Conservation (phyloP, 768 basidiomycete species). For the Boletellus ananiceps region DNA sequence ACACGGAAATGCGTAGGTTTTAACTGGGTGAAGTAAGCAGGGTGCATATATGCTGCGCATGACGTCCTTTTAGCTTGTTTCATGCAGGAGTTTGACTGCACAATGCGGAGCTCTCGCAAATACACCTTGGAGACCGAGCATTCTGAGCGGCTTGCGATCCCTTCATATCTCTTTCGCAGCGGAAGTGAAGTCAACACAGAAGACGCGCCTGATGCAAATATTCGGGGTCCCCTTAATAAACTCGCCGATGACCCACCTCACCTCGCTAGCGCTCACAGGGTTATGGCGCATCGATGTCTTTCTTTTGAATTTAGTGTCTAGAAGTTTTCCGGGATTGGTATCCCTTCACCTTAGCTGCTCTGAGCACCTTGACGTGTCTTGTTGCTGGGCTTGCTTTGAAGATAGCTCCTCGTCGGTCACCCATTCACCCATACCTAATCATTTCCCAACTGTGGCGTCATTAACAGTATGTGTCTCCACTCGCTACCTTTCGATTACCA, state of each 20-base stretch:
- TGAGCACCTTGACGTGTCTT: conserved; percentile 51
- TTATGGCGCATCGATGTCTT: conserved; percentile 54
- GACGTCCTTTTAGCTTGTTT: neutral
- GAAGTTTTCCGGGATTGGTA: conserved; percentile 41
- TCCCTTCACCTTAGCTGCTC: conserved; percentile 55
- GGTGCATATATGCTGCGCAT: conserved; percentile 16
- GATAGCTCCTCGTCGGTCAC: conserved; percentile 49
- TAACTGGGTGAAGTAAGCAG: conserved; percentile 45
- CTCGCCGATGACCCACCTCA: conserved; percentile 34
- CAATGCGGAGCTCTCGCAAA: conserved; percentile 15
- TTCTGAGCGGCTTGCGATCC: conserved; percentile 33
- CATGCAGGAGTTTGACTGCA: conserved; percentile 19
- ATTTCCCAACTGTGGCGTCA: conserved; percentile 37
- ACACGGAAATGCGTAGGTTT: conserved; percentile 28
- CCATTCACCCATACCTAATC: conserved; percentile 62
- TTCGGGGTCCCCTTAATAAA: conserved; percentile 27
- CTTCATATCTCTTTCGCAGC: conserved; percentile 41
- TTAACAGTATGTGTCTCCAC: conserved; percentile 48
- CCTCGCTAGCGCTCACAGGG: conserved; percentile 44
- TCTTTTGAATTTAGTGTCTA: conserved; percentile 45
- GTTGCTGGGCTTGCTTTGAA: conserved; percentile 64
- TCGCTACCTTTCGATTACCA: neutral
- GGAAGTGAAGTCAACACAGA: conserved; percentile 45
- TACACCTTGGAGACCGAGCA: conserved; percentile 25
- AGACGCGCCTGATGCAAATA: conserved; percentile 32